Evolutionary conservation across 257 asterid genomes (phyloP), one percentile per base, ranked within the genome.

Genomic region (Salvia splendens): DNA sequence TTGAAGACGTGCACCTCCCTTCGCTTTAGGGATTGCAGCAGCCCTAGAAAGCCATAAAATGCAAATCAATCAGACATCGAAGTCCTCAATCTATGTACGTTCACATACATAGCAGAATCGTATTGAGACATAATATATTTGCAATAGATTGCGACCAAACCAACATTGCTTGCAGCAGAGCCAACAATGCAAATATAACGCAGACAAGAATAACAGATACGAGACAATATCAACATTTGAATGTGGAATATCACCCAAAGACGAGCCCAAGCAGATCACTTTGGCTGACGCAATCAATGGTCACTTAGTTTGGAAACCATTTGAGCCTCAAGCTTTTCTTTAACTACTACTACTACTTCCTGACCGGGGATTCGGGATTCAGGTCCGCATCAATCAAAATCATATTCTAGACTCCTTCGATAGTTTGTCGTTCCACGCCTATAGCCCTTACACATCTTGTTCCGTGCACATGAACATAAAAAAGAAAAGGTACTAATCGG

Each of bases 21-120:
- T 89, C 3, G 84, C 90, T 74, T 85, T 87, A 0, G 98, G 98
- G 78, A 92, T 85, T 42, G 84, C 90, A 43, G 91, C 86, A 58
- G 95, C 92, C 83, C 98, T 92, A 76, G 11, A 38, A 72, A 74
- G 43, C 71, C 72, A 70, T 36, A 56, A 74, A 65, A 61, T 14
- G 48, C 42, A 24, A 32, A 67, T 57, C 53, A 54, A 43, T 46
- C 68, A 36, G 56, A 40, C 33, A 47, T 12, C 32, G 48, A 30
- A 3, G 40, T 54, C 35, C 41, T 53, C 48, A 12, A 15, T 32
- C 20, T 35, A 4, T 12, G 36, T 52, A 12, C 16, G 49, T 50
- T 15, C 64, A 60, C 48, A 24, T 58, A 20, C 40, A 24, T 24
- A 47, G 41, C 51, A 38, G 64, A 47, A 46, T 24, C 71, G 56